phyloP scores from a whole-genome alignment of 1,284 basidiomycete species.

The Ustilago esculenta region DNA sequence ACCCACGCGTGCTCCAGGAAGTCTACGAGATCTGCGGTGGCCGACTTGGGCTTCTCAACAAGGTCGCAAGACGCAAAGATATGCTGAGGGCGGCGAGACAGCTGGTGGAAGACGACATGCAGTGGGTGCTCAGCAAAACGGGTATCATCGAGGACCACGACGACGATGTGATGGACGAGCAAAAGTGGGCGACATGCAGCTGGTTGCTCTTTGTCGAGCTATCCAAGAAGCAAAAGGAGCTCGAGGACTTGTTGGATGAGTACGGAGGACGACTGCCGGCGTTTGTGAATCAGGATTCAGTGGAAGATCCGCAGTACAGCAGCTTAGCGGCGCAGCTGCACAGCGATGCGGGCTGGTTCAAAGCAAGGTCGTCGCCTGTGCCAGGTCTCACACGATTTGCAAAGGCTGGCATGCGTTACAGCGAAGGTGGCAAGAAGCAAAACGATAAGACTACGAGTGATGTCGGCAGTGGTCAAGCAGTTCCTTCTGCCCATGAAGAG shows the following conservation, averaged over 20 bases:
- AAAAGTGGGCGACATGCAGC: conserved; percentile 64
- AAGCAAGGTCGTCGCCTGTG: conserved; percentile 30
- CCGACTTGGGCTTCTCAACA: conserved; percentile 56
- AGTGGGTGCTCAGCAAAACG: conserved; percentile 63
- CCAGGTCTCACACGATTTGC: conserved; percentile 39
- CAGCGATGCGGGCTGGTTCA: conserved; percentile 45
- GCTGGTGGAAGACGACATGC: conserved; percentile 61
- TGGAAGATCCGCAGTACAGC: conserved; percentile 42
- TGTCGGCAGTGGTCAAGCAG: not conserved
- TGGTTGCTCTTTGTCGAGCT: conserved; percentile 62
- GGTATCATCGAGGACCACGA: conserved; percentile 64
- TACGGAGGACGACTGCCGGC: conserved; percentile 30
- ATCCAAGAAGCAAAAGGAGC: conserved; percentile 50
- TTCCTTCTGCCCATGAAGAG: not conserved
- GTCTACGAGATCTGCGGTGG: conserved; percentile 61
- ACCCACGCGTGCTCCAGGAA: conserved; percentile 46
- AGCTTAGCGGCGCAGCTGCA: conserved; percentile 45
- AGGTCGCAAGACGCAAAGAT: conserved; percentile 51
- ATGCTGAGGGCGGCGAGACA: conserved; percentile 54
- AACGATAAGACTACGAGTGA: not conserved
- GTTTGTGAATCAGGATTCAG: conserved; percentile 25
- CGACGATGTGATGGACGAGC: conserved; percentile 65
- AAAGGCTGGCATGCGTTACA: not conserved
- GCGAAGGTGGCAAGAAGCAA: not conserved
- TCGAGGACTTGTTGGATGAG: conserved; percentile 48